Evolutionary conservation across 2,329 filamentous ascomycete species (phyloP), one percentile per base, ranked within the genome.

Genomic region (Camillea tinctor): DNA sequence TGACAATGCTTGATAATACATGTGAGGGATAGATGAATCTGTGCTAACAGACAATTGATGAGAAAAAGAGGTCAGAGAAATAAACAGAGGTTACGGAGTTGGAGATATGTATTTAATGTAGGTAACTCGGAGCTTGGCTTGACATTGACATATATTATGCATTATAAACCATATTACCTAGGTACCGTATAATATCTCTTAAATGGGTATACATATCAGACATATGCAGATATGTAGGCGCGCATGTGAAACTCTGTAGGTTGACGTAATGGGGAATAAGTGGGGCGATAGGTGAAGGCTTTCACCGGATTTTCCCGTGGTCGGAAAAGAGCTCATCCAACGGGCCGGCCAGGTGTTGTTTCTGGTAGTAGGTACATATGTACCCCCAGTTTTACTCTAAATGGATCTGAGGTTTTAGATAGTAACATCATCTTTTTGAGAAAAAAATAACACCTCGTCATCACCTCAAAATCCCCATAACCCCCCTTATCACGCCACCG

Each of bases 261-360:
- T 44, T 44, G 36, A 44, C 36, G 36, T 44, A 44, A 44, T 44
- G 4, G 36, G 36, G 36, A 51, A 24, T 51, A 51, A 51, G 22
- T 22, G 22, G 19, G 50, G 17, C 50, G 50, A 59, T 44, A 2
- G 5, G 11, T 17, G 36, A 44, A 15, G 36, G n/a, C n/a, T 11
- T 44, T 44, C 36, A 61, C 65, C 62, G 64, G 65, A 55, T 60
- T 67, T 67, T 63, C 60, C 66, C 60, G 59, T 66, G 63, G 23
- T 56, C 59, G 62, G 60, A 65, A 67, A 67, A 64, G 63, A 66
- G 62, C 64, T 65, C 59, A 55, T 61, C 56, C 26, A 65, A 60
- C 49, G 50, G 58, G 56, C 60, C 60, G 56, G 57, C 60, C 63
- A 62, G 51, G 60, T 62, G 60, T 61, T 61, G n/a, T 66, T 64